Evolutionary conservation across 495 filamentous ascomycete species (phyloP), one percentile per base, ranked within the genome.

Genomic region (Aspergillus bridgeri): DNA sequence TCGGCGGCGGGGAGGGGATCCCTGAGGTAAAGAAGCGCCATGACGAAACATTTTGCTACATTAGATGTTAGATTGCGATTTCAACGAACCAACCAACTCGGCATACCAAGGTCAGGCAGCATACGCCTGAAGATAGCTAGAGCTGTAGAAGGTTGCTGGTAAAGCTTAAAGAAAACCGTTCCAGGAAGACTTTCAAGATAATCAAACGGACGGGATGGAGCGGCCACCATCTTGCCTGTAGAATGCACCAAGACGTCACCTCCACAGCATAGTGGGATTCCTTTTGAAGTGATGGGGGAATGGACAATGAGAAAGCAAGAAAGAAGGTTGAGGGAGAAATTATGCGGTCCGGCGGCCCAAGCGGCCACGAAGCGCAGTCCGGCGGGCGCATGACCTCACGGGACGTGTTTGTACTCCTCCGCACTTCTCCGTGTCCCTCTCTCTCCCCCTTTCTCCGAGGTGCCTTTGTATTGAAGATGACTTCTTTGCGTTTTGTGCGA

Each of bases 61-160:
- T 20, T 54, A 48, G 45, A 38, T 24, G 60, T 75, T 61, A 74
- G 69, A 64, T n/a, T 38, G 27, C 48, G 18, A 6, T 48, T 19
- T 47, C 64, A 3, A 17, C 6, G 5, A 22, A 42, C 48, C 29
- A 60, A 47, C 13, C 38, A 63, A 60, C 63, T 62, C 51, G 46
- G 67, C 78, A 64, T 81, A 93, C 91, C 91, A 53, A 96, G 73
- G 57, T 92, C 89, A 58, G 95, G 89, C 55, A 98, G 82, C 92
- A 98, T 96, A 75, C 94, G 91, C 61, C 95, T 85, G 73, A 97
- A 98, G 62, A 98, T 92, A 51, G 94, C 95, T 44, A 98, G 85
- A 24, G 91, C 88, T 5, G 95, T 96, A 7, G 92, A 96, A 13
- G 94, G 94, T 79, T 96, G 92, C 76, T 91, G 89, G 80, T 98